phyloP scores from a whole-genome alignment of 2,329 filamentous ascomycete species.

The Coleophoma cylindrospora region DNA sequence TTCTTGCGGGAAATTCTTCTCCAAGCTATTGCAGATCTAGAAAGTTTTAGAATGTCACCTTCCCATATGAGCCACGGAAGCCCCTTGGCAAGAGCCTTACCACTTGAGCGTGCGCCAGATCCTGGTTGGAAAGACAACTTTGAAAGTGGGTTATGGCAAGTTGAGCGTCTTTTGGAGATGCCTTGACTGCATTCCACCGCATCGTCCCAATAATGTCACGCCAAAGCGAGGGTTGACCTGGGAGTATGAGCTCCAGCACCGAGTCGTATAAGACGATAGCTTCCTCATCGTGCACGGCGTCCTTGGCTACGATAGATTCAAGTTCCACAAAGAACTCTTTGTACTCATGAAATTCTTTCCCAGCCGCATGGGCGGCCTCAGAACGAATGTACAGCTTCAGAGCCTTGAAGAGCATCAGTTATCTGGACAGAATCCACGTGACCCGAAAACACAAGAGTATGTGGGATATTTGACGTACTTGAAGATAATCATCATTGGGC shows the following conservation, averaged over 20 bases:
- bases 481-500: slow-evolving; percentile 19
- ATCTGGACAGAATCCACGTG: slow-evolving; percentile 12
- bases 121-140: slow-evolving; percentile 23
- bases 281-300: slow-evolving; percentile 5
- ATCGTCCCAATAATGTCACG: slow-evolving; percentile 24
- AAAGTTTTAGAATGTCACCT: not conserved
- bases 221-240: slow-evolving; percentile 11
- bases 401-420: slow-evolving; percentile 19
- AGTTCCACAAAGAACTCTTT: slow-evolving; percentile 18
- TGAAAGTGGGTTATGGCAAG: slow-evolving; percentile 21
- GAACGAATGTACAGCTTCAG: slow-evolving; percentile 25
- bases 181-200: slow-evolving; percentile 24
- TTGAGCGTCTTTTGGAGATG: slow-evolving; percentile 23
- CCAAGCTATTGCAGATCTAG: slow-evolving; percentile 27
- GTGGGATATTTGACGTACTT: slow-evolving; percentile 17
- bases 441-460: no score
- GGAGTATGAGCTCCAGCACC: slow-evolving; percentile 17
- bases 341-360: slow-evolving; percentile 21
- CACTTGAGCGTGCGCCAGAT: slow-evolving; percentile 27
- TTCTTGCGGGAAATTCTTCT: slow-evolving; percentile 25
- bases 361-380: slow-evolving; percentile 14
- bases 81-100: slow-evolving; percentile 8
- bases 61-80: not conserved
- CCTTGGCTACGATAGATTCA: not conserved
- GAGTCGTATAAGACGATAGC: slow-evolving; percentile 25